Percentiles rank a stretch among this genome's conserved stretches.
Evolutionary conservation across 495 filamentous ascomycete genomes (phyloP).

Genomic region (Penicillium maclennaniae): DNA sequence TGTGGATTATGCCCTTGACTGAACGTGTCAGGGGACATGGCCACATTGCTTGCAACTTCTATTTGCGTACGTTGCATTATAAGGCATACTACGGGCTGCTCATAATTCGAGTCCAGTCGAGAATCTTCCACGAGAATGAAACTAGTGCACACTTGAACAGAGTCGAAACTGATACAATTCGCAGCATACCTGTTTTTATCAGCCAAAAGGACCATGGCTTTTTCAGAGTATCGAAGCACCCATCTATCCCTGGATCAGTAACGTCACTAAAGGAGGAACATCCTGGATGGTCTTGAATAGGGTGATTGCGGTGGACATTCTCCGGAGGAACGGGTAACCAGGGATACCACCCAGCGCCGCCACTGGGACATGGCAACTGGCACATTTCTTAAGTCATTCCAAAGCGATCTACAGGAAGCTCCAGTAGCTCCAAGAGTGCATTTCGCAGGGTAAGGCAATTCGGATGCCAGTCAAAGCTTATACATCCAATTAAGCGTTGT

Average conservation of each 20-base stretch:
- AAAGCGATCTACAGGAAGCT: constrained; percentile 9
- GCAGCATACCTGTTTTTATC: neutral
- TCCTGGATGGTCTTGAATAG: neutral
- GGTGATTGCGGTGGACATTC: constrained; percentile 13
- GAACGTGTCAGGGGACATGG: neutral
- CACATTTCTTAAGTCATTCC: constrained; percentile 29
- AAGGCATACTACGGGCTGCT: neutral
- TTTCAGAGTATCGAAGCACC: too few species aligned
- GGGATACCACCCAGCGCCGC: constrained; percentile 11
- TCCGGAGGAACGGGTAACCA: constrained; percentile 18
- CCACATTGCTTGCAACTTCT: constrained; percentile 1
- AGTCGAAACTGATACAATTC: neutral
- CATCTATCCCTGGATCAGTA: neutral
- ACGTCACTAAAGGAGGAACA: neutral
- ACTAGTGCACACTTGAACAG: too few species aligned
- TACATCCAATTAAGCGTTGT: neutral
- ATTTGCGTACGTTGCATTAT: neutral
- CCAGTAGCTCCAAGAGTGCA: neutral
- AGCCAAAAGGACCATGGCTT: too few species aligned
- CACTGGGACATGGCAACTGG: constrained; percentile 15
- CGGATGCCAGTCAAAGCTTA: constrained; percentile 21
- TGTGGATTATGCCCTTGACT: neutral
- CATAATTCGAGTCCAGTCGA: neutral
- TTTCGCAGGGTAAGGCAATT: neutral
- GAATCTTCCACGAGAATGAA: neutral